phyloP scores from a whole-genome alignment of 2,329 filamentous ascomycete species.

The Pleoardoris graminearum region DNA sequence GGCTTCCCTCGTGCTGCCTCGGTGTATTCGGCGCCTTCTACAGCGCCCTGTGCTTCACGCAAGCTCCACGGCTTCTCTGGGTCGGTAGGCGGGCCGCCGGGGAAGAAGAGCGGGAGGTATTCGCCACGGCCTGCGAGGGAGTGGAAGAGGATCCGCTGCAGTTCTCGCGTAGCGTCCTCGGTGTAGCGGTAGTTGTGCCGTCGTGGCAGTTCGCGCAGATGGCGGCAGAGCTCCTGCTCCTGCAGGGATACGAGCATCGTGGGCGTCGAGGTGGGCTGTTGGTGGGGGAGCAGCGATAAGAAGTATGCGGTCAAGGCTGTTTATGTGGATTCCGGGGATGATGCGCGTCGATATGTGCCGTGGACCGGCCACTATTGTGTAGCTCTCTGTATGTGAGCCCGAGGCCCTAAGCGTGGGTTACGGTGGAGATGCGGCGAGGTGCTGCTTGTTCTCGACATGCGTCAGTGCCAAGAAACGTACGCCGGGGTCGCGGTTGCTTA shows the following conservation, averaged over 20 bases:
- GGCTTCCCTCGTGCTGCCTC: conserved; percentile 88
- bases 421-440: background rate
- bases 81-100: conserved; percentile 65
- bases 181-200: conserved; percentile 76
- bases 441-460: background rate
- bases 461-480: conserved; percentile 6
- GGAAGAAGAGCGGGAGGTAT: conserved; percentile 80
- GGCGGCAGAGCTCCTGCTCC: conserved; percentile 82
- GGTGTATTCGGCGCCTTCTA: conserved; percentile 93
- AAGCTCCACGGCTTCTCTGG: conserved; percentile 71
- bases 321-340: background rate
- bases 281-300: conserved; percentile 13
- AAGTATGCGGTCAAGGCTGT: background rate
- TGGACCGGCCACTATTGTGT: conserved; percentile 23
- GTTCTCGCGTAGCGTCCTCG: conserved; percentile 68
- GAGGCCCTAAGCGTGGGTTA: background rate
- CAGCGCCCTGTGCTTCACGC: conserved; percentile 84
- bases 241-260: conserved; percentile 54
- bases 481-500: background rate
- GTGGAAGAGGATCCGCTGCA: conserved; percentile 81
- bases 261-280: conserved; percentile 21
- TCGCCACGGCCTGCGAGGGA: conserved; percentile 78
- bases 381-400: background rate
- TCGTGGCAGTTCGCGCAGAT: conserved; percentile 76
- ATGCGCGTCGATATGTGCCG: conserved; percentile 5